Evolutionary conservation across 371 early-diverging fungal species (phyloP), one percentile per base, ranked within the genome.

Genomic region (Blakeslea trispora): DNA sequence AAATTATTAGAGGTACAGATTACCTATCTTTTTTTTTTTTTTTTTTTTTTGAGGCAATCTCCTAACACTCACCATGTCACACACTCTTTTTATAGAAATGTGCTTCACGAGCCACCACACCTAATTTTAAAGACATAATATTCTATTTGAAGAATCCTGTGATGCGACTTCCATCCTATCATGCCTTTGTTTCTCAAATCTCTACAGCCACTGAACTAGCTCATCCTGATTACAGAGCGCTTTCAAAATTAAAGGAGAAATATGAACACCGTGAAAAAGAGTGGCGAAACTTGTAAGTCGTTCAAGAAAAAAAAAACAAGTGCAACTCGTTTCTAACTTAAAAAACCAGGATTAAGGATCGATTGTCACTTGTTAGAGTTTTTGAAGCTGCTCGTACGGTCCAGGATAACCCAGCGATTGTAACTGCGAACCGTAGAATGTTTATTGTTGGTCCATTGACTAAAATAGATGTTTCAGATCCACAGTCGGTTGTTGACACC

Each of bases 1-100:
- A 64, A 64, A 50, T 44, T 61, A 13, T 31, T 71, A 15, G 65
- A 64, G 24, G 71, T 64, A 64, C 54, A n/a, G n/a, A n/a, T n/a
- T n/a, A n/a, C n/a, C n/a, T n/a, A n/a, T n/a, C n/a, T n/a, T n/a
- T n/a, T 35, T 17, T 17, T 43, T 31, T 31, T 28, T 24, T 43
- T 14, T 39, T n/a, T n/a, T 9, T 14, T 19, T 1, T 35, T 14
- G 14, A 39, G 28, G 28, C 28, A 37, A n/a, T n/a, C n/a, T n/a
- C n/a, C n/a, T n/a, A n/a, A 21, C 3, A 0, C 15, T 22, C 3
- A 24, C 14, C n/a, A 13, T n/a, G 15, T 24, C 14, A 3, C 24
- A n/a, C 49, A 19, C 37, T 17, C 22, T 22, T 15, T 47, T 40
- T 24, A 21, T 48, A 63, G 55, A 34, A 31, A 3, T 44, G 43